Evolutionary conservation across 2,329 filamentous ascomycete species (phyloP).

Genomic region (Huntiella savannae): DNA sequence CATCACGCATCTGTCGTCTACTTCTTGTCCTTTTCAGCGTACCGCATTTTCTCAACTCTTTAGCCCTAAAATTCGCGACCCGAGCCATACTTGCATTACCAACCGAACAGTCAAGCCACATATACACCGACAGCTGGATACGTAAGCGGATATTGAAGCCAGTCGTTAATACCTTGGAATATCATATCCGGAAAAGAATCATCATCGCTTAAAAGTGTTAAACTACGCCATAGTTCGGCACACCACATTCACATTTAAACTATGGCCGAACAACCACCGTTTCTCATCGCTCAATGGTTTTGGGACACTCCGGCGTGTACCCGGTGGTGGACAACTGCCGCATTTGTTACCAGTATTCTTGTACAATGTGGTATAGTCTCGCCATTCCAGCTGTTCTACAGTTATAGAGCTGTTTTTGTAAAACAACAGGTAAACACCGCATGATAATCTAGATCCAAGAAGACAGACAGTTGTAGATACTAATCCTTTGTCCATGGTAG

Average conservation of each 20-base stretch:
- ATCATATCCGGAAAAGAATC: no score
- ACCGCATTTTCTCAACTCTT: no score
- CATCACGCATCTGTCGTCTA: no score
- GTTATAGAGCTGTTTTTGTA: constrained; percentile 73
- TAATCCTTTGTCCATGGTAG: constrained; percentile 24
- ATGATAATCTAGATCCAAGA: not conserved
- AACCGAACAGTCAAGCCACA: no score
- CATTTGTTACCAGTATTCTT: constrained; percentile 66
- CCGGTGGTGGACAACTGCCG: constrained; percentile 89
- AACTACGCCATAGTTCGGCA: not conserved
- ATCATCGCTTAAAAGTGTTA: no score
- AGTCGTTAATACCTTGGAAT: no score
- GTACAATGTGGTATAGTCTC: constrained; percentile 88
- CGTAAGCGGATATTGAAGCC: no score
- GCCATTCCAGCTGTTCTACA: constrained; percentile 93
- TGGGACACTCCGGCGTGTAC: constrained; percentile 97
- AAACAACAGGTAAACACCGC: constrained; percentile 59
- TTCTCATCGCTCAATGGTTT: constrained; percentile 93
- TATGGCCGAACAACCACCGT: constrained; percentile 37
- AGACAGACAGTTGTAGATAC: not conserved
- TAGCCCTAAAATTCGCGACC: no score
- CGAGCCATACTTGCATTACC: no score
- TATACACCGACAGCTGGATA: no score
- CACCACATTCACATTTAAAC: constrained; percentile 21
- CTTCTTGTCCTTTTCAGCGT: no score